A percentile compares a stretch with the other conserved stretches of the same genome.
phyloP scores from a whole-genome alignment of 768 basidiomycete genomes.

The Clitopilus hobsonii region DNA sequence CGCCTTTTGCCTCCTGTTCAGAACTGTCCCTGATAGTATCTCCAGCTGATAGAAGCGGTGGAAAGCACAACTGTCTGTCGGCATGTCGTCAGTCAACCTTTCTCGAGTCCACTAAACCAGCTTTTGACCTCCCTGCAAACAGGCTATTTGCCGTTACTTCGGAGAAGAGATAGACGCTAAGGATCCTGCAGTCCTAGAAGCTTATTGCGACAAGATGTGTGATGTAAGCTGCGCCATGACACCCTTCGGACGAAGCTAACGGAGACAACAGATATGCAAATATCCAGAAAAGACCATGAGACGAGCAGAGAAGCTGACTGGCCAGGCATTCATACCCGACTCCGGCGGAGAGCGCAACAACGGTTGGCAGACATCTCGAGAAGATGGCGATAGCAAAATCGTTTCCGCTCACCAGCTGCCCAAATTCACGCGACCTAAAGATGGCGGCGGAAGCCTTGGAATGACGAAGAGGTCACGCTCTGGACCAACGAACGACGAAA shows the following conservation, averaged over 20 bases:
- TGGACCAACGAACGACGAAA: background rate
- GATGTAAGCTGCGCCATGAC: too few relatives aligned
- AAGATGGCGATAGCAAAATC: background rate
- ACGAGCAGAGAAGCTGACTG: slow-evolving; percentile 30
- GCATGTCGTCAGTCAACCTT: slow-evolving; percentile 55
- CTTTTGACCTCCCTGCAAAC: background rate
- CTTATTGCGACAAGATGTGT: slow-evolving; percentile 74
- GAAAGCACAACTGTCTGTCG: slow-evolving; percentile 60
- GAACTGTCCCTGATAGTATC: slow-evolving; percentile 1
- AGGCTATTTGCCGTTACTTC: slow-evolving; percentile 80
- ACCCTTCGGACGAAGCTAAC: too few relatives aligned
- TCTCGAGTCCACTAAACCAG: background rate
- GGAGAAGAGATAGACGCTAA: slow-evolving; percentile 59
- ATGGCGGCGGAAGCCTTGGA: background rate
- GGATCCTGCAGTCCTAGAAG: slow-evolving; percentile 37
- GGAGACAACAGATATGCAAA: slow-evolving; percentile 88
- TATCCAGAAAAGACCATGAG: slow-evolving; percentile 61
- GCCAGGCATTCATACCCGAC: background rate
- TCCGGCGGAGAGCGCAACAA: background rate
- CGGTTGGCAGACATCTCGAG: slow-evolving; percentile 1
- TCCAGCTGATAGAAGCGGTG: slow-evolving; percentile 40
- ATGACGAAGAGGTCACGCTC: background rate
- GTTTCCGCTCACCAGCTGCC: background rate
- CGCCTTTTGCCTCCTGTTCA: background rate
- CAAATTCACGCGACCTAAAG: background rate